Base-by-base conservation (phyloP, 768 basidiomycete genomes). In the Sarcomyxa edulis region DNA sequence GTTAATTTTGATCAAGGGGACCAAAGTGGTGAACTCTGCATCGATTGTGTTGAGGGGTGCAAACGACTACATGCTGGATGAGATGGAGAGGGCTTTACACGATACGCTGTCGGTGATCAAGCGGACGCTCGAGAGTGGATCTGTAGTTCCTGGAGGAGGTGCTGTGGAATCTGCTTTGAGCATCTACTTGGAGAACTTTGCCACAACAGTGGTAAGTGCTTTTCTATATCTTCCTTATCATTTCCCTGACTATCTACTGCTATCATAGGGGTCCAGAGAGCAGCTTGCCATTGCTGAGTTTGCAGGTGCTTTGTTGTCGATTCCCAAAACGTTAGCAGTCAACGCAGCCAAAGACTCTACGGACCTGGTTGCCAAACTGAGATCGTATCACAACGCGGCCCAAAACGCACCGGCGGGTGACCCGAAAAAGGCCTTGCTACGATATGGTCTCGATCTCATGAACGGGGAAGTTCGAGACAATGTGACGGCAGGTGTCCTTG, bases 241-340 rank as follows among this genome's bases (percentile, higher is more conserved):
- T 35, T 33, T 32, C 29, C 45, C 30, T 40, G 31, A 32, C 31
- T 18, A 48, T 33, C 46, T 38, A 39, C 31, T 40, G 37, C 40
- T 18, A 29, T 33, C 16, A 34, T 55, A 97, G 95, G 96, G 95
- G 32, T 99, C 96, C 15, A 76, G 96, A 49, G 96, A 99, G 64
- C 96, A 99, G 59, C 71, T 99, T 37, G 96, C 96, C 14, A 97
- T 99, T 53, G 96, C 94, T n/a, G 96, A 99, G 60, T 99, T 99
- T 58, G 96, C 96, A 15, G 71, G 74, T 44, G 87, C 96, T 9
- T 72, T 99, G 40, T 71, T 99, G 28, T 78, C 93, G 11, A 99
- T 99, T 50, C 96, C 96, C 32, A 98, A 98, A 66, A 92, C 86
- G 14, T 82, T 99, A 23, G 84, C 96, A 3, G 88, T 98, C 37